These are phyloP conservation scores for Calonectria crousiana DNA, from an alignment of 2,329 filamentous ascomycete genomes.

Conservation along the genomic window DNA sequence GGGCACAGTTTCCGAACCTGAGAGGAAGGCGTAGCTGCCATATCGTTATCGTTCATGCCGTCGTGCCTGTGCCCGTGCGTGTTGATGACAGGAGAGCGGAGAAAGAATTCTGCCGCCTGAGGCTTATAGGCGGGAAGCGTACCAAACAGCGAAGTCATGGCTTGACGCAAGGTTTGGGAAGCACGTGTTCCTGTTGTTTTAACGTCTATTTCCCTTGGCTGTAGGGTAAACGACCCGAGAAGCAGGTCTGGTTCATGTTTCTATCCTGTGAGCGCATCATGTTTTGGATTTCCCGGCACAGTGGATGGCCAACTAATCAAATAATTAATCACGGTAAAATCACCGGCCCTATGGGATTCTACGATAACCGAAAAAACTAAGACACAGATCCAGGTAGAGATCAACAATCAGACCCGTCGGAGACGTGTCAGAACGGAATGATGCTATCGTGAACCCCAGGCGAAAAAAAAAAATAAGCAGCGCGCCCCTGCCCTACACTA, in stretches of 20 bases:
- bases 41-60: not conserved
- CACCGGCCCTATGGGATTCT: not conserved
- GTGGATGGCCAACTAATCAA: not conserved
- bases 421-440: not conserved
- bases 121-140: not conserved
- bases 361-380: not conserved
- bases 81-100: not conserved
- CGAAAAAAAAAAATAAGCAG: not conserved
- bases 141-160: not conserved
- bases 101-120: not conserved
- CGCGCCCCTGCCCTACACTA: not conserved
- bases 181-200: not conserved
- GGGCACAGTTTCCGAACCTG: not conserved
- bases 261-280: not conserved
- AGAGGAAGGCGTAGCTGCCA: not conserved
- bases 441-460: not conserved
- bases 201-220: not conserved
- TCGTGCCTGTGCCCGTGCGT: not conserved
- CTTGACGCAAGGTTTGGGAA: not conserved
- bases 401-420: not conserved
- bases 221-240: not conserved
- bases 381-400: not conserved
- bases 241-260: not conserved
- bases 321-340: not conserved
- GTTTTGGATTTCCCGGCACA: not conserved